Evolutionary conservation across 2,329 filamentous ascomycete species (phyloP), one percentile per base, ranked within the genome.

Genomic region (Fusarium newnesense): DNA sequence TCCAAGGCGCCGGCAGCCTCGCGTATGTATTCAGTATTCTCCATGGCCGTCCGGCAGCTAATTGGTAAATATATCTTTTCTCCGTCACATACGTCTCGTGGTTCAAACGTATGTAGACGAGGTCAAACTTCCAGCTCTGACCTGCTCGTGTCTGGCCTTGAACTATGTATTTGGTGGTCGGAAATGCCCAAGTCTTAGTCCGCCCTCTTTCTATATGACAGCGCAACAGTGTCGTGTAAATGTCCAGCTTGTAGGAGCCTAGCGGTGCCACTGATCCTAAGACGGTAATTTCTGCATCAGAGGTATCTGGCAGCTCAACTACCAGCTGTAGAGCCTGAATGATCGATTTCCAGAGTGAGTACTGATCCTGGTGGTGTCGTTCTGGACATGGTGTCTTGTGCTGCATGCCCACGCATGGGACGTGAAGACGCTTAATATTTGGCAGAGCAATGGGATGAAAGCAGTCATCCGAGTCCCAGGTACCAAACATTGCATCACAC

Each of bases 1-100:
- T 4, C 19, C 26, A 32, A 19, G 32, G 12, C 7, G 21, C 24
- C 26, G 57, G 56, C 6, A 62, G 18, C 7, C 57, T 62, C 26
- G 32, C 7, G 9, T 54, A 37, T 16, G 40, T 60, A 4, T 5
- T 43, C 2, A 32, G 18, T 9, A 32, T 21, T 16, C 47, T 49
- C 59, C 67, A 70, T 6, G 64, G 46, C 9, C 21, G 26, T 4
- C 65, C 44, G 16, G 39, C 43, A n/a, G 65, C 67, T 26, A 70
- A 19, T 2, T 28, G 32, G 7, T 28, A 28, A 0, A 37, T n/a
- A 21, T 7, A 13, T 19, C 9, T 32, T 1, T 34, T 24, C 0
- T 44, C 1, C 4, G n/a, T n/a, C 16, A 63, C n/a, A 21, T 53
- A 68, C 9, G 39, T 1, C 28, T 44, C 24, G 15, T n/a, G 4